phyloP scores from a whole-genome alignment of 2,329 filamentous ascomycete species.

The Trichoderma oligosporum region DNA sequence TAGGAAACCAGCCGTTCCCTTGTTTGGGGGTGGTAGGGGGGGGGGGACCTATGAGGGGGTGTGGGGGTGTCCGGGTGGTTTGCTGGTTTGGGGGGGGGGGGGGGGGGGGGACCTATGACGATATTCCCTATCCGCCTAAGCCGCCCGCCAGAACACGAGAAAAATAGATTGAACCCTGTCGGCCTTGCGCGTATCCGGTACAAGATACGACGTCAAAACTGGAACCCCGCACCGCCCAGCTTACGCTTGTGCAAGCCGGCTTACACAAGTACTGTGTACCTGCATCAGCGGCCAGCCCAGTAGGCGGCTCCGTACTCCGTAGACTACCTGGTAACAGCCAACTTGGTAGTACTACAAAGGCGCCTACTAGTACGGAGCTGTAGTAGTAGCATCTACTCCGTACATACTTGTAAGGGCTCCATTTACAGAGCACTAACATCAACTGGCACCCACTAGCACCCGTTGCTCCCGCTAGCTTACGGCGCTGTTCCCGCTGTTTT shows the following conservation, averaged over 20 bases:
- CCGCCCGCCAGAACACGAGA: conserved; percentile 17
- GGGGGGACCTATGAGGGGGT: neutral
- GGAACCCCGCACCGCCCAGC: neutral
- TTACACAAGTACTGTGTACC: conserved; percentile 11
- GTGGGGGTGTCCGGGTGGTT: too few relatives aligned
- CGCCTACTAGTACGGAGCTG: too few relatives aligned
- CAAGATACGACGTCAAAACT: conserved; percentile 15
- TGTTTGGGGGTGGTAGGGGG: too few relatives aligned
- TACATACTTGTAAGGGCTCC: neutral
- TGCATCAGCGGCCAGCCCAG: conserved; percentile 7
- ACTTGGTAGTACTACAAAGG: too few relatives aligned
- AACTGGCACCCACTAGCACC: conserved; percentile 15
- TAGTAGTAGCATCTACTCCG: neutral
- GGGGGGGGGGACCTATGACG: neutral
- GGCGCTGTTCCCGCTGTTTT: neutral
- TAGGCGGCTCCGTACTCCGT: conserved; percentile 2
- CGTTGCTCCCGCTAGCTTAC: conserved; percentile 4
- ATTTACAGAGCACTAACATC: too few relatives aligned
- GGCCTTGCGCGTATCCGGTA: conserved; percentile 7
- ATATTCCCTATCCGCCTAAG: conserved; percentile 9
- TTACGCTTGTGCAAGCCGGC: neutral
- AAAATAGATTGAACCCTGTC: conserved; percentile 11
- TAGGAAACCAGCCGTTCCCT: neutral
- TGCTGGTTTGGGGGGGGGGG: too few relatives aligned
- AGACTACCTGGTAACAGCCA: too few relatives aligned